Evolutionary conservation across 805 yeast genomes (phyloP), one percentile per base, ranked within the genome.

Genomic region (Saturnispora mendoncae): DNA sequence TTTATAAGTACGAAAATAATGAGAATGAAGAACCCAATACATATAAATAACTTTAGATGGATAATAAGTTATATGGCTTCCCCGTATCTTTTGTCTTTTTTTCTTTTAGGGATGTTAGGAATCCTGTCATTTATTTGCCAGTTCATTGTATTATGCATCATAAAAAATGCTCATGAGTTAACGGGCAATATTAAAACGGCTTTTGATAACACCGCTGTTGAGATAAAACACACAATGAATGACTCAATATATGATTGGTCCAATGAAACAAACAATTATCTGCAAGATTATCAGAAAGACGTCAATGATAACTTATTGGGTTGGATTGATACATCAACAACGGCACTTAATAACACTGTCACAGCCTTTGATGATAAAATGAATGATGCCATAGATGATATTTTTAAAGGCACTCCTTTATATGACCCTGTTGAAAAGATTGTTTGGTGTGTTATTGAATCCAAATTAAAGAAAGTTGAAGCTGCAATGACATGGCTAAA

Each of bases 401-500:
- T 78, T 0, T 87, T 92, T 60, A 76, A 78, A 4, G 69, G 69
- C 3, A 85, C 97, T 0, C 72, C 82, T 0, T 61, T 90, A 9
- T 73, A 77, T 36, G 56, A 56, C 1, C 83, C 94, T 0, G 67
- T 86, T 35, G 68, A 70, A 23, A 69, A 80, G 0, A 76, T 86
- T 0, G 82, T 88, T 4, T 76, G 79, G 25, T 90, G 98, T 62
- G 74, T 84, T 3, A 66, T 92, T 29, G 90, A 84, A 14, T 67
- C 80, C 37, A 92, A 90, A 52, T 57, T 90, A 6, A 67, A 67
- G 12, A 67, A 71, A 18, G 65, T 86, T 2, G 83, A 83, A 47
- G 55, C 72, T 24, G 97, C 94, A 0, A 60, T 88, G 41, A 71
- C 78, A 2, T 92, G 97, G 97, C 63, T 87, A 2, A 67, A 80